Conservation (phyloP, 2,329 filamentous ascomycete species). For the Aspergillus quadricinctus region DNA sequence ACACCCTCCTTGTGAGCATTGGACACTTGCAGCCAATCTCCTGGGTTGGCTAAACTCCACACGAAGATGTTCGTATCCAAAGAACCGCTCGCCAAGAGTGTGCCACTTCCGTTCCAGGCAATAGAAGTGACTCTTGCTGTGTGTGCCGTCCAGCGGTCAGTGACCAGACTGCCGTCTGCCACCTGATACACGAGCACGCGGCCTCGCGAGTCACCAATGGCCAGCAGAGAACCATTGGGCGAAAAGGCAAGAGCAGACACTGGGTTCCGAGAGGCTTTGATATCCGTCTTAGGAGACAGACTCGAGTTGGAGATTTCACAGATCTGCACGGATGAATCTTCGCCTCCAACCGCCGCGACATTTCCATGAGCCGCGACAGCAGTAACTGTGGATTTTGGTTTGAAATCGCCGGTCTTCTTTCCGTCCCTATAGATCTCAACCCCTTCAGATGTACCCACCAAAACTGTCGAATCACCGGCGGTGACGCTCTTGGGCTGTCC, state of each 20-base stretch:
- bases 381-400: slow-evolving; percentile 62
- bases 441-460: slow-evolving; percentile 57
- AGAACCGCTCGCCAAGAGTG: slow-evolving; percentile 76
- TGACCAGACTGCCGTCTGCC: slow-evolving; percentile 65
- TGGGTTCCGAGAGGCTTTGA: slow-evolving; percentile 65
- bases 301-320: slow-evolving; percentile 60
- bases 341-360: slow-evolving; percentile 70
- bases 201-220: slow-evolving; percentile 75
- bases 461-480: slow-evolving; percentile 49
- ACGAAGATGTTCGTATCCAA: slow-evolving; percentile 90
- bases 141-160: slow-evolving; percentile 73
- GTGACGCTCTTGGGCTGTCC: slow-evolving; percentile 76
- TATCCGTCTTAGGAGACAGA: slow-evolving; percentile 51
- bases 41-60: slow-evolving; percentile 82
- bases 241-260: slow-evolving; percentile 85
- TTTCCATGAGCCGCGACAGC: slow-evolving; percentile 66
- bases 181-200: slow-evolving; percentile 81
- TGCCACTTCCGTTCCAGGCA: slow-evolving; percentile 73
- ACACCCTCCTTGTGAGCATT: slow-evolving; percentile 98
- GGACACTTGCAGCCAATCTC: slow-evolving; percentile 73
- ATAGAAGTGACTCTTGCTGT: slow-evolving; percentile 64
- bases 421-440: slow-evolving; percentile 58
- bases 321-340: slow-evolving; percentile 70
- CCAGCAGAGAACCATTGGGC: slow-evolving; percentile 68
- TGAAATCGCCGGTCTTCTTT: slow-evolving; percentile 55